Percentiles rank a stretch among this genome's conserved stretches.
Evolutionary conservation across 1,284 basidiomycete species (phyloP).

Genomic region (Sanghuangporus baumii): DNA sequence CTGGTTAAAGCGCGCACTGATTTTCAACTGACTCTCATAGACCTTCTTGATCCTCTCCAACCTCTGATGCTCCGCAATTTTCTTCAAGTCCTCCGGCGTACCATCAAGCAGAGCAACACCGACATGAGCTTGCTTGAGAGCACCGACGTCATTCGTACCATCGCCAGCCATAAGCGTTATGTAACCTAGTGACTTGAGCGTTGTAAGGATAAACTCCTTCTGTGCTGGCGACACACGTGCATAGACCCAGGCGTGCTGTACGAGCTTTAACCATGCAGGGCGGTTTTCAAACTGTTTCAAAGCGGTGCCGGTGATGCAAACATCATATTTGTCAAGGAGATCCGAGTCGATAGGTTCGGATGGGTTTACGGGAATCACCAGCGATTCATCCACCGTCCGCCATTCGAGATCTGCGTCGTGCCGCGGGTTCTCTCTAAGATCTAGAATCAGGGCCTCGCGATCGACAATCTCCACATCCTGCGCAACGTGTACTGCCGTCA

Average conservation of each 20-base stretch:
- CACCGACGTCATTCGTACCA: slow-evolving; percentile 95
- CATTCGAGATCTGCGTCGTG: slow-evolving; percentile 79
- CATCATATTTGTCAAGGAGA: slow-evolving; percentile 83
- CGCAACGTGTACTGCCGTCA: slow-evolving; percentile 92
- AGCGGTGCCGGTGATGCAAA: slow-evolving; percentile 90
- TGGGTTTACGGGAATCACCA: slow-evolving; percentile 79
- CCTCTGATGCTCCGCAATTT: slow-evolving; percentile 88
- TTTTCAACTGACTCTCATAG: slow-evolving; percentile 89
- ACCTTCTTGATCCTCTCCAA: slow-evolving; percentile 90
- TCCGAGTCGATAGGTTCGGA: slow-evolving; percentile 68
- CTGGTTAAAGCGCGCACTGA: slow-evolving; percentile 85
- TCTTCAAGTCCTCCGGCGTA: slow-evolving; percentile 83
- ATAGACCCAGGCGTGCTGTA: slow-evolving; percentile 94
- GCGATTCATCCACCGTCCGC: slow-evolving; percentile 88
- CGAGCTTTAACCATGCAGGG: slow-evolving; percentile 68
- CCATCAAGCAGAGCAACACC: slow-evolving; percentile 92
- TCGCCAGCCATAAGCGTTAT: slow-evolving; percentile 95
- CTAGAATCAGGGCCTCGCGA: slow-evolving; percentile 86
- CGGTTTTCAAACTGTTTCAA: slow-evolving; percentile 74
- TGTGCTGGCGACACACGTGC: slow-evolving; percentile 93
- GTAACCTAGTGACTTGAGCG: slow-evolving; percentile 83
- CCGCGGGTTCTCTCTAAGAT: slow-evolving; percentile 76
- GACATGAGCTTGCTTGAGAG: slow-evolving; percentile 93
- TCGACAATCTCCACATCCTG: slow-evolving; percentile 94
- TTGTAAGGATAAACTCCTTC: slow-evolving; percentile 90